phyloP scores from a whole-genome alignment of 2,329 filamentous ascomycete species.

The Xylaria sp. region DNA sequence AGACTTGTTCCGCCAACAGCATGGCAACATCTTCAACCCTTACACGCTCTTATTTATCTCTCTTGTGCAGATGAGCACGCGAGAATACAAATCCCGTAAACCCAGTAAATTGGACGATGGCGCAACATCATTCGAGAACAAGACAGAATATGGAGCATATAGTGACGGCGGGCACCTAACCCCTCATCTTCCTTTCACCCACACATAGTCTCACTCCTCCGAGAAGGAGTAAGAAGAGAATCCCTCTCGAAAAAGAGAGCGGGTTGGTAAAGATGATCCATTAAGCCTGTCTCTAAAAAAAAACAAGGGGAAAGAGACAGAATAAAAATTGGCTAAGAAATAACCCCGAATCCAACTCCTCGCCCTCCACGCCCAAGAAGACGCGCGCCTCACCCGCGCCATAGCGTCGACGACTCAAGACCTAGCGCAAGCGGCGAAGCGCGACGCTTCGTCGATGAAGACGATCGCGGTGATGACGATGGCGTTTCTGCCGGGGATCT shows the following conservation, averaged over 20 bases:
- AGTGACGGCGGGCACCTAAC: not conserved
- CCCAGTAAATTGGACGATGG: not conserved
- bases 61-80: constrained; percentile 1
- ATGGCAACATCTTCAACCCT: constrained; percentile 7
- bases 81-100: not conserved
- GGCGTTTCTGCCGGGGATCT: constrained; percentile 46
- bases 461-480: constrained; percentile 46
- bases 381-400: constrained; percentile 40
- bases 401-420: constrained; percentile 38
- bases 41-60: constrained; percentile 1
- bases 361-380: constrained; percentile 44
- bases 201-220: too few relatives aligned
- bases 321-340: too few relatives aligned
- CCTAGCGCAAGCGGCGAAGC: constrained; percentile 41
- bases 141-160: not conserved
- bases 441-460: constrained; percentile 42
- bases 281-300: too few relatives aligned
- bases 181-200: too few relatives aligned
- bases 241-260: too few relatives aligned
- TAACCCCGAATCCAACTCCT: constrained; percentile 36
- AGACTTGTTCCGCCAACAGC: not conserved
- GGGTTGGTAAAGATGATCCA: too few relatives aligned
- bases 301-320: too few relatives aligned
- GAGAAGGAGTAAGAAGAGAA: too few relatives aligned
- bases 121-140: not conserved